Conservation (phyloP, 768 basidiomycete genomes). For the Candolleomyces aberdarensis region DNA sequence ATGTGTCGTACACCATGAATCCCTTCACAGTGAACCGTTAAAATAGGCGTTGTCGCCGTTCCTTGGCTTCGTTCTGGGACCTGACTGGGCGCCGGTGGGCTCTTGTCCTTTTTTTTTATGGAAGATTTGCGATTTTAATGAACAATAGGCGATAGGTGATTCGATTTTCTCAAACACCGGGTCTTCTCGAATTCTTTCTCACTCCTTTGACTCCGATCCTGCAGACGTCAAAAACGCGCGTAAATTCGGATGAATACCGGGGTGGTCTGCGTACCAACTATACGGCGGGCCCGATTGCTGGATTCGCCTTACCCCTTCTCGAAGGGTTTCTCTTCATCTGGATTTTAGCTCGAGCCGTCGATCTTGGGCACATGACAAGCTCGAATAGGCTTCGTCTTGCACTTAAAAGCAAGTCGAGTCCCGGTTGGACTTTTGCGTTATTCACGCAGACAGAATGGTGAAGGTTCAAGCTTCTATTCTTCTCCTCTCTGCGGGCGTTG, state of each 20-base stretch:
- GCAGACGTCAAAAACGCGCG: background rate
- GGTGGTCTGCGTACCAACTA: background rate
- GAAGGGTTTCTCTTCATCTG: background rate
- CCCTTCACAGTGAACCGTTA: background rate
- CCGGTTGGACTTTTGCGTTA: background rate
- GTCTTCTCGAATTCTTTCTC: background rate
- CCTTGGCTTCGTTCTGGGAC: background rate
- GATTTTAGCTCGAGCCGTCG: background rate
- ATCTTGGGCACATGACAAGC: constrained; percentile 3
- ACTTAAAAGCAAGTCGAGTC: constrained; percentile 4
- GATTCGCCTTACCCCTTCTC: background rate
- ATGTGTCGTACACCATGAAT: background rate
- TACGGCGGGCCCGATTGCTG: background rate
- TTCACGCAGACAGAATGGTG: background rate
- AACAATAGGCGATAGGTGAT: background rate
- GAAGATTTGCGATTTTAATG: background rate
- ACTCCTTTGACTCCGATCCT: background rate
- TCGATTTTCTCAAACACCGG: background rate
- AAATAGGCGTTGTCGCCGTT: background rate
- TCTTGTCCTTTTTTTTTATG: background rate
- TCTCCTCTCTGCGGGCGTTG: background rate
- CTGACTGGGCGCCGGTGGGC: no score
- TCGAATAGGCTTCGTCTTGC: background rate
- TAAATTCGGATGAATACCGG: constrained; percentile 6
- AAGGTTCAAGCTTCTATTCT: background rate